Percentiles rank a stretch among this genome's conserved stretches.
These are phyloP conservation scores for Aureobasidium musti DNA, from an alignment of 2,329 filamentous ascomycete species.

Conservation along the genomic window DNA sequence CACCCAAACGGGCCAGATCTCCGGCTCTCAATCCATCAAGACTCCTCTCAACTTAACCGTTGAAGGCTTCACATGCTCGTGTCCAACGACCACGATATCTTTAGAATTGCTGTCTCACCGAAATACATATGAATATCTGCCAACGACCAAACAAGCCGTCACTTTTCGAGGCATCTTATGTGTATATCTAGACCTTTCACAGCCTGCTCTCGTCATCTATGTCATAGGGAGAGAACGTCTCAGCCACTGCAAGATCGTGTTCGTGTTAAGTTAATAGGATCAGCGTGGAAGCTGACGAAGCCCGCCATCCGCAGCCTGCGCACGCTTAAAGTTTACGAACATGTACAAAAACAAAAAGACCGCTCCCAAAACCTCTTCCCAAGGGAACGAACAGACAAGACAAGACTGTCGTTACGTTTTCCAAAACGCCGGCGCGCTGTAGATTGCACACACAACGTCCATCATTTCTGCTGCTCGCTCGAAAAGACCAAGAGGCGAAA, in stretches of 20 bases:
- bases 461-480: constrained; percentile 11
- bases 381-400: too few species aligned
- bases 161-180: background rate
- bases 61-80: background rate
- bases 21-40: background rate
- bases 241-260: constrained; percentile 1
- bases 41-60: constrained; percentile 6
- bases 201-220: constrained; percentile 2
- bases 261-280: background rate
- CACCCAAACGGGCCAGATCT: constrained; percentile 2
- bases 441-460: constrained; percentile 5
- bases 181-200: background rate
- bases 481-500: background rate
- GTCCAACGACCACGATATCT: constrained; percentile 12
- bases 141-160: constrained; percentile 5
- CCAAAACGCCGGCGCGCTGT: background rate
- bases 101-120: constrained; percentile 20
- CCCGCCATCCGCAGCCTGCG: background rate
- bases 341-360: background rate
- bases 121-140: background rate
- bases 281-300: constrained; percentile 16
- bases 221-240: background rate
- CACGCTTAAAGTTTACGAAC: constrained; percentile 14
- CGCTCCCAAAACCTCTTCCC: background rate
- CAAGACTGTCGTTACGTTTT: constrained; percentile 8